Evolutionary conservation across 208 protist genomes (phyloP).

Genomic region (Leishmania aethiopica): DNA sequence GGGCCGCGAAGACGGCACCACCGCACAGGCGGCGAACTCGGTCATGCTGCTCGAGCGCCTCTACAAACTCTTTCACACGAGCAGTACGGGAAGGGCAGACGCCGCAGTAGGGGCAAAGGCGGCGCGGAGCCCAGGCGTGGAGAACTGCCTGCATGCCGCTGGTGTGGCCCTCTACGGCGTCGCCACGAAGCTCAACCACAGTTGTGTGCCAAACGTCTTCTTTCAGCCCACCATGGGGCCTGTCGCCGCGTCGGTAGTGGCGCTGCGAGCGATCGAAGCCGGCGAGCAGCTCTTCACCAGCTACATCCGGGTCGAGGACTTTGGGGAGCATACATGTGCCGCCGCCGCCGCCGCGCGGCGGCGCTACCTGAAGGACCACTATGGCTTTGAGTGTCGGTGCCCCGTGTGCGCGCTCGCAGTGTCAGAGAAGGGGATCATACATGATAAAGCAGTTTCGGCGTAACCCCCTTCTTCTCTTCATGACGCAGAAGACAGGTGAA

Average conservation of each 20-base stretch:
- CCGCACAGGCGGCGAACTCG: background rate
- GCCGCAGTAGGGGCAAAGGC: background rate
- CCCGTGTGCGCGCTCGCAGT: constrained; percentile 23
- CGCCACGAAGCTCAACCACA: constrained; percentile 65
- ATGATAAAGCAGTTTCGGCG: too few species aligned
- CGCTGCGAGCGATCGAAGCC: constrained; percentile 31
- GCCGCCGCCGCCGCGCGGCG: constrained; percentile 18
- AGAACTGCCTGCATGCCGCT: constrained; percentile 19
- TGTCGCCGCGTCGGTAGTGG: constrained; percentile 39
- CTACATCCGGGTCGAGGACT: constrained; percentile 42
- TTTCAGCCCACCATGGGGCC: constrained; percentile 42
- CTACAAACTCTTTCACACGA: constrained; percentile 8
- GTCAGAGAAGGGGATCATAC: background rate
- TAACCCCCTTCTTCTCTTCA: background rate
- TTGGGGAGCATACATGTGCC: background rate
- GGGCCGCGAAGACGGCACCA: background rate
- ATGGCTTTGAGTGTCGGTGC: constrained; percentile 56
- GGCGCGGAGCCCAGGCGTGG: background rate
- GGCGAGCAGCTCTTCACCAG: constrained; percentile 52
- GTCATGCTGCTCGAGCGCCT: constrained; percentile 7
- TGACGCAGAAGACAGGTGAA: background rate
- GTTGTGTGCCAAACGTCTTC: constrained; percentile 51
- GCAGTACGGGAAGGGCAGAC: background rate
- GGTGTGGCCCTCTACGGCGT: constrained; percentile 52
- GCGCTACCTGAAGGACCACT: constrained; percentile 34